Conservation (phyloP, 305 asterid species). For the Fraxinus ornus region DNA sequence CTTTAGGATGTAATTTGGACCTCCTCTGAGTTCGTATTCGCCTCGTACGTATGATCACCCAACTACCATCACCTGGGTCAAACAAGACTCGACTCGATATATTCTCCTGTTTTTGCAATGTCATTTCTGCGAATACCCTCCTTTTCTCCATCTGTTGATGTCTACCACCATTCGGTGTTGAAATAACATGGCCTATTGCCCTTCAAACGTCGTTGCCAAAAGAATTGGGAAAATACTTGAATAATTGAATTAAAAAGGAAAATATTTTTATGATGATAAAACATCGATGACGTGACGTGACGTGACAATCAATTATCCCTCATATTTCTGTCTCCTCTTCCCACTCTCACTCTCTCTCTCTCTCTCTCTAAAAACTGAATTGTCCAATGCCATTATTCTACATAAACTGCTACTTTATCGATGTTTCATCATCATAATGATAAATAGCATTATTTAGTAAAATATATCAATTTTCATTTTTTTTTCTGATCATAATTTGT, state of each 20-base stretch:
- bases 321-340: no score
- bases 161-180: conserved; percentile 89
- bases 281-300: not conserved
- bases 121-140: conserved; percentile 66
- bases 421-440: no score
- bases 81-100: no score
- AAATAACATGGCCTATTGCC: conserved; percentile 65
- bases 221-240: not conserved
- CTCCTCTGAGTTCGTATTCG: no score
- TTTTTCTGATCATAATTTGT: not conserved
- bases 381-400: no score
- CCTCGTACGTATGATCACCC: no score
- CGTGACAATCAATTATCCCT: no score
- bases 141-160: conserved; percentile 61
- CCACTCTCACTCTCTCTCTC: no score
- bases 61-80: no score
- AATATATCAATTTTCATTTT: not conserved
- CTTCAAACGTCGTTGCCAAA: conserved; percentile 43
- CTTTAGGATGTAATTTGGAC: no score
- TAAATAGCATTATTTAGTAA: not conserved
- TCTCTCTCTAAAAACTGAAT: no score
- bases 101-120: conserved; percentile 69
- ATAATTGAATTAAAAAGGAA: conserved; percentile 26
- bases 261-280: not conserved
- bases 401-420: no score